These are phyloP conservation scores for Ophiostoma angusticollis DNA, from an alignment of 2,329 filamentous ascomycete species.

Conservation along the genomic window DNA sequence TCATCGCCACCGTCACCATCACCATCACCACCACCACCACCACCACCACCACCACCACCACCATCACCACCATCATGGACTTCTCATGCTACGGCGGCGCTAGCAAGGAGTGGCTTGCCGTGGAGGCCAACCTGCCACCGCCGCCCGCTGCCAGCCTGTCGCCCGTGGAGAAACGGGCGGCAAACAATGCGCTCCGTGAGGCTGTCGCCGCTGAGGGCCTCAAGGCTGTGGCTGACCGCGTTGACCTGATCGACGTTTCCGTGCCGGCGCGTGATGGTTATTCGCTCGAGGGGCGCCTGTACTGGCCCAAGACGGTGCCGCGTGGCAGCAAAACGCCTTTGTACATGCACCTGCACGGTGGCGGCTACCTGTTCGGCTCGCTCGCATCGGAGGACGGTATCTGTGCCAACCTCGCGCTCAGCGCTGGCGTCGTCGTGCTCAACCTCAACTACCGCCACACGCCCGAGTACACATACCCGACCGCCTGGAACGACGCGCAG, in stretches of 20 bases:
- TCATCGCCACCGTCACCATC: too few relatives aligned
- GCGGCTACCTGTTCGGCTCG: conserved; percentile 25
- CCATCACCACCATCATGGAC: conserved; percentile 17
- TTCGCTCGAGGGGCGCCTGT: conserved; percentile 18
- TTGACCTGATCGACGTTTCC: conserved; percentile 23
- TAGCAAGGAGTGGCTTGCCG: conserved; percentile 31
- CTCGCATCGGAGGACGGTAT: conserved; percentile 35
- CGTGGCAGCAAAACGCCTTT: background rate
- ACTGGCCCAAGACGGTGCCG: conserved; percentile 28
- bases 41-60: too few relatives aligned
- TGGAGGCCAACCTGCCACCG: conserved; percentile 22
- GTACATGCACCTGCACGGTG: conserved; percentile 35
- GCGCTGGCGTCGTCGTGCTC: conserved; percentile 24
- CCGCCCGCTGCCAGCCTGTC: conserved; percentile 13
- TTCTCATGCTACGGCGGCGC: conserved; percentile 27
- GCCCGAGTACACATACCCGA: conserved; percentile 33
- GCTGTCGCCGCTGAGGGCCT: conserved; percentile 20
- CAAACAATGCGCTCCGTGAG: conserved; percentile 23
- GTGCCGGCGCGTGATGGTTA: conserved; percentile 14
- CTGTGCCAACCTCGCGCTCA: conserved; percentile 21
- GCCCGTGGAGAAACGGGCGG: conserved; percentile 16
- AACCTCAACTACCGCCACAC: conserved; percentile 42
- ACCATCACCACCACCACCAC: too few relatives aligned
- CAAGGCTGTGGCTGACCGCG: conserved; percentile 13
- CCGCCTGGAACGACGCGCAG: conserved; percentile 34